Base-by-base conservation (phyloP, 2,329 filamentous ascomycete species). In the Xylaria sp. region DNA sequence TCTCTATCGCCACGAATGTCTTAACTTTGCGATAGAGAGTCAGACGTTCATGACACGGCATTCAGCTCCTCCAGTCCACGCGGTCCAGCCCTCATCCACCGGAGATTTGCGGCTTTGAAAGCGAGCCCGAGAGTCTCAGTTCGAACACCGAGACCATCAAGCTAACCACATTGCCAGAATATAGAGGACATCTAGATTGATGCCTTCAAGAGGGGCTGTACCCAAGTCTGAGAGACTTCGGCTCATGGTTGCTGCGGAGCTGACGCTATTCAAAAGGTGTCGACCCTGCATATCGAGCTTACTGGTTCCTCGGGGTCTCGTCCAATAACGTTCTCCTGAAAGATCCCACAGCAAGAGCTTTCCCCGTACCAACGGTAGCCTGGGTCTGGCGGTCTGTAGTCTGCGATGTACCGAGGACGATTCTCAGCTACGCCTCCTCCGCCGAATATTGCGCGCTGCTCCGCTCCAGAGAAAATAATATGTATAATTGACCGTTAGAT, bases 361-460 rank as follows among this genome's bases (percentile, higher is more conserved):
- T 15, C 50, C 52, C 34, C 7, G 3, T 28, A 18, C 28, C 23
- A 32, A 13, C 23, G 13, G 39, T 50, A 15, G 37, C 39, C 39
- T 9, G 48, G 25, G 10, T 65, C 50, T 60, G 34, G 23, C 13
- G 51, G 52, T 62, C 57, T 58, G 46, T 54, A 1, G 28, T 51
- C 34, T 18, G 28, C 18, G 51, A 39, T 56, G 50, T 23, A 50
- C 46, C 37, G 25, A 44, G 25, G 37, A 34, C 12, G 37, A 10
- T 10, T 41, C 41, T 65, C 65, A 63, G 69, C 62, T 70, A 55
- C 60, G 60, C 60, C 51, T 68, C 52, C 46, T 52, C 52, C 50
- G 44, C 51, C 54, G 9, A 64, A 32, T 12, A 18, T 5, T n/a
- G 44, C 55, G 48, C 52, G 32, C 28, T 60, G n/a, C 34, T 56